Conservation (phyloP, 2,329 filamentous ascomycete genomes). For the Epichloe aotearoae region DNA sequence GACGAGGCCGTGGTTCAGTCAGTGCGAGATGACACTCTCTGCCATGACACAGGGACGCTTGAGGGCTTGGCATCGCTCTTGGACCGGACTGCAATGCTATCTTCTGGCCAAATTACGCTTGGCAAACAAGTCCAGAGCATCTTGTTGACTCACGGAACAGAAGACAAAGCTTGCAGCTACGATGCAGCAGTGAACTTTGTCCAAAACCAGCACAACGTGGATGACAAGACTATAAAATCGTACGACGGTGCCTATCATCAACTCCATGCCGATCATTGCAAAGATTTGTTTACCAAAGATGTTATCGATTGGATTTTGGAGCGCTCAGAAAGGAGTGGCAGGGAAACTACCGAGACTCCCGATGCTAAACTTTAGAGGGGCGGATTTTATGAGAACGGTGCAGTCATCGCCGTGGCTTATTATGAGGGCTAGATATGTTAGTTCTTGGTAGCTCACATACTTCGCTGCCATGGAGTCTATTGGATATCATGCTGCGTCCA, state of each 20-base stretch:
- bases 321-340: constrained; percentile 10
- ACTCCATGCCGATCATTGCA: constrained; percentile 47
- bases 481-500: too few species aligned
- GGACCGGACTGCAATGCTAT: constrained; percentile 53
- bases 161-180: constrained; percentile 56
- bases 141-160: constrained; percentile 65
- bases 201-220: constrained; percentile 37
- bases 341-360: constrained; percentile 8
- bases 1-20: constrained; percentile 49
- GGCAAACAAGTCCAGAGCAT: constrained; percentile 46
- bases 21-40: constrained; percentile 53
- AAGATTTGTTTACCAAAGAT: constrained; percentile 43
- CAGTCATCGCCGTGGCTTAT: background rate
- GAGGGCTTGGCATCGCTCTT: constrained; percentile 66
- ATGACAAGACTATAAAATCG: constrained; percentile 56
- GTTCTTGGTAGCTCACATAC: too few species aligned
- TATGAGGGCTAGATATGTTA: too few species aligned
- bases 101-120: constrained; percentile 39
- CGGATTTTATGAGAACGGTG: background rate
- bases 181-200: constrained; percentile 51
- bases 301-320: constrained; percentile 53
- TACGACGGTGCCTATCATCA: constrained; percentile 75
- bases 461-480: too few species aligned
- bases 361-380: constrained; percentile 26
- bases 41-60: constrained; percentile 77